A percentile compares a stretch with the other conserved stretches of the same genome.
These are phyloP conservation scores for Pleurotus giganteus DNA, from an alignment of 768 basidiomycete genomes.

Conservation along the genomic window DNA sequence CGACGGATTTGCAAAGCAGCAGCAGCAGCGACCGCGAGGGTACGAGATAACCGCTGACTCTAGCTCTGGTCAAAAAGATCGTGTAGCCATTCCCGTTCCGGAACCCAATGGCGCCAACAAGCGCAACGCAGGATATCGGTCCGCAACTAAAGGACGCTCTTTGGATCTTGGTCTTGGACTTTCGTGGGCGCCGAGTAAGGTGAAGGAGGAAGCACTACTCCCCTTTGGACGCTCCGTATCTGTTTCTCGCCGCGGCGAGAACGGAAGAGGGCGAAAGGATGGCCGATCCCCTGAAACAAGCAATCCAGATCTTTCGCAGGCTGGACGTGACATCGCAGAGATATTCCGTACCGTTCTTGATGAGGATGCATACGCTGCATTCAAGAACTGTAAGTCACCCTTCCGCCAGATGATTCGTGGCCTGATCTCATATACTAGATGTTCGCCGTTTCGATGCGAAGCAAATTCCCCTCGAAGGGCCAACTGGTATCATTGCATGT, in stretches of 20 bases:
- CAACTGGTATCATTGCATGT: conserved; percentile 63
- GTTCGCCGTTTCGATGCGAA: conserved; percentile 75
- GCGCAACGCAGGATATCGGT: conserved; percentile 33
- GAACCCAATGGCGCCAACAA: conserved; percentile 9
- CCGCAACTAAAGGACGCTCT: conserved; percentile 63
- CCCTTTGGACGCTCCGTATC: conserved; percentile 32
- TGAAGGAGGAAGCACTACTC: conserved; percentile 65
- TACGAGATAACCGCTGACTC: too few species aligned
- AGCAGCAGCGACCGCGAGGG: conserved; percentile 12
- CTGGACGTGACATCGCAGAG: conserved; percentile 47
- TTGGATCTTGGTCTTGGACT: conserved; percentile 69
- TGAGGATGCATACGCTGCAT: conserved; percentile 42
- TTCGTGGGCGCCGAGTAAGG: conserved; percentile 67
- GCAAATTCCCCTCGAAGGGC: conserved; percentile 73
- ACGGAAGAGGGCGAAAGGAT: conserved; percentile 19
- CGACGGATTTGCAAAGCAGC: conserved; percentile 6
- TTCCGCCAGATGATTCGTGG: conserved; percentile 3
- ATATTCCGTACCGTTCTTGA: conserved; percentile 45
- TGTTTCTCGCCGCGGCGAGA: conserved; percentile 12
- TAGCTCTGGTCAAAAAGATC: too few species aligned
- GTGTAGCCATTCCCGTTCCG: conserved; percentile 29
- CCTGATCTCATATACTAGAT: conserved; percentile 36
- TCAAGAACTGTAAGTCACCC: conserved; percentile 62
- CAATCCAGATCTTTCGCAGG: conserved; percentile 23
- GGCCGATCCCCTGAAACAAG: conserved; percentile 19